Conservation (phyloP, 2,329 filamentous ascomycete species). For the Rutstroemia sydowiana region DNA sequence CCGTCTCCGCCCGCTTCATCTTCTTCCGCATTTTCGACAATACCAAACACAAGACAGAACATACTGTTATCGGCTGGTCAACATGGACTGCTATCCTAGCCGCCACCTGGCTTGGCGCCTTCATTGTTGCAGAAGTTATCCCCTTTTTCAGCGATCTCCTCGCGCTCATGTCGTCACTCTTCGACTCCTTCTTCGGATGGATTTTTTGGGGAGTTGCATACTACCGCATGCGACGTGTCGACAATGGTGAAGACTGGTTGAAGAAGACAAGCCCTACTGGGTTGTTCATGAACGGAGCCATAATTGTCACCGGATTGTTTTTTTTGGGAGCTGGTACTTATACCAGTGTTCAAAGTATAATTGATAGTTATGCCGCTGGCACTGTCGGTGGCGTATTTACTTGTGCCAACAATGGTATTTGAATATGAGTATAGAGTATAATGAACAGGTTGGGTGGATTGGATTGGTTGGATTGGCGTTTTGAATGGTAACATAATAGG, state of each 20-base stretch:
- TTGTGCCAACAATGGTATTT: slow-evolving; percentile 62
- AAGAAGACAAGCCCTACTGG: slow-evolving; percentile 30
- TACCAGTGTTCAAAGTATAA: slow-evolving; percentile 64
- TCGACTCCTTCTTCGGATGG: slow-evolving; percentile 91
- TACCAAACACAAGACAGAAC: slow-evolving; percentile 68
- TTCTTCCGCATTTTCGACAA: slow-evolving; percentile 84
- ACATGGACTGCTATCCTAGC: slow-evolving; percentile 71
- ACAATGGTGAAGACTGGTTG: slow-evolving; percentile 43
- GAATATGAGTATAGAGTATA: background rate
- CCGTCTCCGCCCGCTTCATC: slow-evolving; percentile 80
- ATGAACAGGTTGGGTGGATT: background rate
- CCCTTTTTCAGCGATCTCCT: slow-evolving; percentile 74
- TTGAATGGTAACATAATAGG: no score
- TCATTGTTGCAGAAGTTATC: slow-evolving; percentile 87
- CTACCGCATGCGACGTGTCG: slow-evolving; percentile 64
- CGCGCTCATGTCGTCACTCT: slow-evolving; percentile 78
- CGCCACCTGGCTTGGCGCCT: slow-evolving; percentile 75
- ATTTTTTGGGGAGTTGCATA: slow-evolving; percentile 89
- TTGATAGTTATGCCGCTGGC: slow-evolving; percentile 60
- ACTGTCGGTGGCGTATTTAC: slow-evolving; percentile 66
- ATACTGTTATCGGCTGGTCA: slow-evolving; percentile 76
- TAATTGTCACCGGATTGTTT: slow-evolving; percentile 70
- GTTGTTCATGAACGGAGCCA: slow-evolving; percentile 60
- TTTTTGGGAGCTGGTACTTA: slow-evolving; percentile 82
- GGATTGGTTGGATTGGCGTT: background rate